Percentiles rank a stretch among this genome's conserved stretches.
phyloP scores from a whole-genome alignment of 139 green algal species.

The Nannochloris sp. region DNA sequence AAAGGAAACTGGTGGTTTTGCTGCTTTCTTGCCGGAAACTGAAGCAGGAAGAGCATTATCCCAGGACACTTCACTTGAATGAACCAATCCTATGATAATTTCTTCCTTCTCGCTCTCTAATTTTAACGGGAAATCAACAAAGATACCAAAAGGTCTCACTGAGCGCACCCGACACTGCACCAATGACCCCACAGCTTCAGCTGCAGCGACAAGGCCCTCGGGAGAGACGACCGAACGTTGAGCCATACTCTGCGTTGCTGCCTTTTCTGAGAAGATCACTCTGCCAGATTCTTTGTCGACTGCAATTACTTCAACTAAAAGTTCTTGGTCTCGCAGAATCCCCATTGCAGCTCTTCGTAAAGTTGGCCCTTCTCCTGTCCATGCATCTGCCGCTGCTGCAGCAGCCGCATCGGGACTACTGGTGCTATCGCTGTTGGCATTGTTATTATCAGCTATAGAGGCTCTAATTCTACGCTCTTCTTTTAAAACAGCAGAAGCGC shows the following conservation, averaged over 20 bases:
- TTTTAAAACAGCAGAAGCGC: not conserved
- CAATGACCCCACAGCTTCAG: not conserved
- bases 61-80: conserved; percentile 24
- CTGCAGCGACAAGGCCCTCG: too few species aligned
- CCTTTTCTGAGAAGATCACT: conserved; percentile 2
- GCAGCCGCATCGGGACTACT: not conserved
- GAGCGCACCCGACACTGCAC: not conserved
- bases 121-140: conserved; percentile 21
- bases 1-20: too few species aligned
- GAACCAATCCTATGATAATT: conserved; percentile 23
- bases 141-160: conserved; percentile 27
- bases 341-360: not conserved
- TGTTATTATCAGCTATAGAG: not conserved
- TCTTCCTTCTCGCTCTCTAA: not conserved
- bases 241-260: not conserved
- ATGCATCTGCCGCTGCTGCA: not conserved
- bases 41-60: too few species aligned
- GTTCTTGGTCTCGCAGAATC: not conserved
- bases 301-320: not conserved
- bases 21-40: too few species aligned
- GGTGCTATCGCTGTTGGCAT: not conserved
- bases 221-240: too few species aligned
- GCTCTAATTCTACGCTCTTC: conserved; percentile 1
- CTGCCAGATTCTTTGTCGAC: not conserved
- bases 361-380: not conserved